phyloP scores from a whole-genome alignment of 768 basidiomycete genomes.

The Tulasnella sp. region DNA sequence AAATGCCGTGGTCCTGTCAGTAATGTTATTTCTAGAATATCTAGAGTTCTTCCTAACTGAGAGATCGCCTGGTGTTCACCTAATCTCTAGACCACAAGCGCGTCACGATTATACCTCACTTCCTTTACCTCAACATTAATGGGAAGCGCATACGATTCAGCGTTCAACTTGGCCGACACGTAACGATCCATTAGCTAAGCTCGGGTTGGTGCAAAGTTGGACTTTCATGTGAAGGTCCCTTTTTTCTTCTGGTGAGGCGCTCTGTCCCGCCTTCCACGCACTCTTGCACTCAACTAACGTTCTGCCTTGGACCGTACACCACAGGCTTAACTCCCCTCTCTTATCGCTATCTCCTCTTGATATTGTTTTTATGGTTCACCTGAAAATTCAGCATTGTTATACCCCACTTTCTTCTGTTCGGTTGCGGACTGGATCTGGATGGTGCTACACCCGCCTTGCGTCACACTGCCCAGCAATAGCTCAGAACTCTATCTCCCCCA shows the following conservation, averaged over 20 bases:
- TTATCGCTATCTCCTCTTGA: neutral
- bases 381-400: neutral
- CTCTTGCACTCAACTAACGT: neutral
- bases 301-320: neutral
- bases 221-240: neutral
- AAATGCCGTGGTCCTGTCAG: neutral
- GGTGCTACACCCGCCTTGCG: neutral
- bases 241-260: neutral
- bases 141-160: slow-evolving; percentile 21
- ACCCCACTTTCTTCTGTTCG: neutral
- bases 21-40: neutral
- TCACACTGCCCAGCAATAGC: neutral
- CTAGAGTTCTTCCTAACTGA: neutral
- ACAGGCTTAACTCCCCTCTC: neutral
- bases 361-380: neutral
- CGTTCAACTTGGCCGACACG: slow-evolving; percentile 25
- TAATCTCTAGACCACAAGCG: slow-evolving; percentile 29
- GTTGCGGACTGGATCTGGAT: neutral
- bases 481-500: neutral
- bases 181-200: slow-evolving; percentile 23
- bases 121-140: slow-evolving; percentile 29
- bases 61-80: neutral
- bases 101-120: slow-evolving; percentile 29
- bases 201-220: neutral
- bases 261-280: neutral